A percentile compares a stretch with the other conserved stretches of the same genome.
phyloP scores from a whole-genome alignment of 2,329 filamentous ascomycete species.

The Fusarium lateritium region DNA sequence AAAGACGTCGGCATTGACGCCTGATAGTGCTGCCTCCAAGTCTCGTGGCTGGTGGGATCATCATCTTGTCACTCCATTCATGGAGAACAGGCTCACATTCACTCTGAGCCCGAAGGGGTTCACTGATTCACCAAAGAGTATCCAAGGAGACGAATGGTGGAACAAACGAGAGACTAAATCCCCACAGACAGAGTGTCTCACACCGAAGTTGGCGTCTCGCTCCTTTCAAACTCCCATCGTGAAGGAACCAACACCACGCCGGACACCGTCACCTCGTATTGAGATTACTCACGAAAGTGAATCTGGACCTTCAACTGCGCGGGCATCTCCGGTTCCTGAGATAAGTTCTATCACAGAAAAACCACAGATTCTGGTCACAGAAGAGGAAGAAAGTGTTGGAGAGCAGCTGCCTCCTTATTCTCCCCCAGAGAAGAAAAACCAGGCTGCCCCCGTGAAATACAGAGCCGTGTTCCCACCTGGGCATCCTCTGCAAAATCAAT shows the following conservation, averaged over 20 bases:
- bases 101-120: constrained; percentile 56
- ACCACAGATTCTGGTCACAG: constrained; percentile 56
- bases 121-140: constrained; percentile 51
- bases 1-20: constrained; percentile 56
- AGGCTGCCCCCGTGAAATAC: constrained; percentile 62
- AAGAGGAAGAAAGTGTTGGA: constrained; percentile 51
- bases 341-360: constrained; percentile 54
- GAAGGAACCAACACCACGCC: constrained; percentile 55
- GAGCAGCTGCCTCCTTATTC: constrained; percentile 71
- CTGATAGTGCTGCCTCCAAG: constrained; percentile 68
- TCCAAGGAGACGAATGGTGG: constrained; percentile 58
- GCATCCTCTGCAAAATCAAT: constrained; percentile 62
- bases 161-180: constrained; percentile 40
- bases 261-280: constrained; percentile 51
- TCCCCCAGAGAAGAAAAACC: constrained; percentile 57
- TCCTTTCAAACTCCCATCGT: constrained; percentile 55
- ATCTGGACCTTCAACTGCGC: constrained; percentile 42
- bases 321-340: constrained; percentile 32
- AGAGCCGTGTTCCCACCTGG: constrained; percentile 71
- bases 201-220: constrained; percentile 31
- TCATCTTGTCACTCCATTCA: constrained; percentile 79
- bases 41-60: constrained; percentile 85
- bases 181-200: constrained; percentile 33
- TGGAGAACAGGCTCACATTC: constrained; percentile 62
- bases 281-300: constrained; percentile 23